Evolutionary conservation across 169 alveolate genomes (phyloP), one percentile per base, ranked within the genome.

Genomic region (Plasmodium berghei): DNA sequence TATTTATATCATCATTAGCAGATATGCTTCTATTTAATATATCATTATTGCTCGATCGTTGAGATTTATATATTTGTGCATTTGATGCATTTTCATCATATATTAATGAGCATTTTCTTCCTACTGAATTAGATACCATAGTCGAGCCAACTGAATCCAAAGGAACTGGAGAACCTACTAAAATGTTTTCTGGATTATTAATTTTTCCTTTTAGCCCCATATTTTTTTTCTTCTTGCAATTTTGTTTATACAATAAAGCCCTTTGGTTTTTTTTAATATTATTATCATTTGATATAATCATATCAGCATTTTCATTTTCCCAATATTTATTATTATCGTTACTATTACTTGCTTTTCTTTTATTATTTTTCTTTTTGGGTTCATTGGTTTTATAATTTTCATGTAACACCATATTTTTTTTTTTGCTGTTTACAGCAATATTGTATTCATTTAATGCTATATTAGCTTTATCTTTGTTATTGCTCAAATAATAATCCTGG

Each of bases 171-270:
- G 66, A n/a, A 42, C 45, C 70, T 12, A 52, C 52, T 72, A 52
- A 40, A 64, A 22, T 5, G 16, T 14, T 77, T 64, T 77, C 77
- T 55, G 77, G 6, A 58, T 63, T 64, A 42, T 64, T 77, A 9
- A 64, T 3, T 63, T 77, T 22, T 63, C 66, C 89, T 14, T 16
- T 59, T 20, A 22, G 42, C 16, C 22, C 63, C 24, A n/a, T 8
- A 34, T 75, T 75, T 5, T 75, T 75, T 69, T 49, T 56, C 77
- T 75, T 75, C 16, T 75, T 22, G 0, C 9, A 34, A 45, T 12
- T 52, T 54, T 63, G 49, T 22, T 77, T 64, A 34, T 63, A 18
- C 49, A 46, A 9, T 49, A 70, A 45, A 49, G 46, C 14, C 46
- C 72, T 59, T 28, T 67, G 70, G 14, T 26, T 63, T 34, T 46